These are phyloP conservation scores for Paecilomyces sp. DNA, from an alignment of 2,329 filamentous ascomycete species.

Conservation along the genomic window DNA sequence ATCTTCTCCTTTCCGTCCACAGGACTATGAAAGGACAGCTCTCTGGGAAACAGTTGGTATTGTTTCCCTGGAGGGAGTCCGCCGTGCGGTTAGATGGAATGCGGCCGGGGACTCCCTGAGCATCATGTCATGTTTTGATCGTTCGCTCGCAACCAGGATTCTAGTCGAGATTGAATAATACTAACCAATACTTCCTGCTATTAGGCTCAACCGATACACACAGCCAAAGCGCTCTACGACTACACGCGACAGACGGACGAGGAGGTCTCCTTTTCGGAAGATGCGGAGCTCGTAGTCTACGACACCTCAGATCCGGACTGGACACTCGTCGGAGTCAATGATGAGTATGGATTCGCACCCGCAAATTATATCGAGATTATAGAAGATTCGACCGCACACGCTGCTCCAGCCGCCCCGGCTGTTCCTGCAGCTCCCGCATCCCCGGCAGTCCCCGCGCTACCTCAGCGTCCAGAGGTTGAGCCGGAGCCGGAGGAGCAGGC, in stretches of 20 bases:
- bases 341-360: slow-evolving; percentile 88
- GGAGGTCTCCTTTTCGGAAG: slow-evolving; percentile 91
- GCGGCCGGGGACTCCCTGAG: background rate
- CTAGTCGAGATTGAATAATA: background rate
- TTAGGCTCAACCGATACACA: slow-evolving; percentile 58
- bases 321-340: slow-evolving; percentile 80
- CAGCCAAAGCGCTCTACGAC: slow-evolving; percentile 93
- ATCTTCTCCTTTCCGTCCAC: background rate
- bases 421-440: slow-evolving; percentile 26
- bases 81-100: background rate
- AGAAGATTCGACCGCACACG: slow-evolving; percentile 20
- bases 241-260: slow-evolving; percentile 97
- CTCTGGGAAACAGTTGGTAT: background rate
- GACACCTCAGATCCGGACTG: slow-evolving; percentile 91
- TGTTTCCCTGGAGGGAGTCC: background rate
- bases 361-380: slow-evolving; percentile 87
- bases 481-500: slow-evolving; percentile 10
- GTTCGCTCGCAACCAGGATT: background rate
- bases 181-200: background rate
- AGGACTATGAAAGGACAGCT: background rate
- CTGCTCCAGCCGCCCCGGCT: slow-evolving; percentile 25
- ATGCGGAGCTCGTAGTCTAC: slow-evolving; percentile 73
- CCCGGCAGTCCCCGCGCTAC: slow-evolving; percentile 34
- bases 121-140: background rate
- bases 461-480: slow-evolving; percentile 23